Conservation (phyloP, 768 basidiomycete species). For the Kwoniella sp. region DNA sequence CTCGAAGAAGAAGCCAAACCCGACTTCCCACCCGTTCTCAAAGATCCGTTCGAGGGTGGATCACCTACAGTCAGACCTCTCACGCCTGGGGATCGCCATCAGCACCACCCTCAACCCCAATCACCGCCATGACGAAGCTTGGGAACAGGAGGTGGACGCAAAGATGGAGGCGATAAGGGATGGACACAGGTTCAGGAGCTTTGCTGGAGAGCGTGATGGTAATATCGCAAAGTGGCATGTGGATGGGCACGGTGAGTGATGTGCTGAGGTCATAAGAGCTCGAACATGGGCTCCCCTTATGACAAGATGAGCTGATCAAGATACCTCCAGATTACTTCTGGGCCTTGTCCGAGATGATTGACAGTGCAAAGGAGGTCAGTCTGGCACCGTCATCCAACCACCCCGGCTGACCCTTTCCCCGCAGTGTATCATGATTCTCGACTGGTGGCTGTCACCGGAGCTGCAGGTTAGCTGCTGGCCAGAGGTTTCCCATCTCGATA, state of each 20-base stretch:
- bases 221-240: constrained; percentile 88
- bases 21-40: constrained; percentile 21
- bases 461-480: constrained; percentile 53
- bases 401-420: background rate
- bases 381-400: no score
- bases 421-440: constrained; percentile 75
- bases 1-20: constrained; percentile 23
- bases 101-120: constrained; percentile 45
- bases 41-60: constrained; percentile 36
- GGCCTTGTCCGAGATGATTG: constrained; percentile 83
- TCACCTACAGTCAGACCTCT: constrained; percentile 30
- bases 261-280: no score
- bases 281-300: background rate
- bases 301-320: background rate
- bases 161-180: constrained; percentile 69
- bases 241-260: constrained; percentile 67
- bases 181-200: constrained; percentile 77
- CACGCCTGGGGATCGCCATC: constrained; percentile 34
- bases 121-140: constrained; percentile 58
- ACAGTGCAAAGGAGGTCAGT: constrained; percentile 55
- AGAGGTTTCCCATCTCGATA: background rate
- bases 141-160: constrained; percentile 58
- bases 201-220: constrained; percentile 64
- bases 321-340: constrained; percentile 77
- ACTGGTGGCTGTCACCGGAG: constrained; percentile 81